Evolutionary conservation across 1,284 basidiomycete genomes (phyloP).

Genomic region (Ceratobasidium sp.): DNA sequence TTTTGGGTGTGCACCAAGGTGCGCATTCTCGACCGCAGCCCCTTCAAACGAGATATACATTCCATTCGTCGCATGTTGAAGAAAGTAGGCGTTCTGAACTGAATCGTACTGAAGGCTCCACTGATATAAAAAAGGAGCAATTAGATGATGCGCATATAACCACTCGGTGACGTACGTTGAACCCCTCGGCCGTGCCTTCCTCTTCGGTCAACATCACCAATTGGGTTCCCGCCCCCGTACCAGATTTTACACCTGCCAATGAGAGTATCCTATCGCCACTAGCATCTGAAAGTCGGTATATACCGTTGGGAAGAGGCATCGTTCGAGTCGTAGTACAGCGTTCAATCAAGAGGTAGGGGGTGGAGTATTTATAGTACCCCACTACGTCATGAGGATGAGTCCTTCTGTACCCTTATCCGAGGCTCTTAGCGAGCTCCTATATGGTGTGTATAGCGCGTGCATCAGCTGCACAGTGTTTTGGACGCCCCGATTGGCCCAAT

Average conservation of each 20-base stretch:
- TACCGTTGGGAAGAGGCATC: slow-evolving; percentile 21
- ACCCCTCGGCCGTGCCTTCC: slow-evolving; percentile 30
- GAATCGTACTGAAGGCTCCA: slow-evolving; percentile 29
- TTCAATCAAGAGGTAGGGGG: slow-evolving; percentile 1
- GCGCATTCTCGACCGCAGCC: slow-evolving; percentile 9
- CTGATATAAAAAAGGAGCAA: neutral
- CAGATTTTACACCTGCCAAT: slow-evolving; percentile 11
- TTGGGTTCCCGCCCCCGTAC: slow-evolving; percentile 33
- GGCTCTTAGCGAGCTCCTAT: neutral
- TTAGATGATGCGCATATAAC: neutral
- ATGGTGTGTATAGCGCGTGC: neutral
- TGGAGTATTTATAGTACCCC: slow-evolving; percentile 14
- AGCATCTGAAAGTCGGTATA: slow-evolving; percentile 1
- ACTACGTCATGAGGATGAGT: neutral
- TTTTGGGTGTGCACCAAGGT: slow-evolving; percentile 30
- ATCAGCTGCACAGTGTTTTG: neutral
- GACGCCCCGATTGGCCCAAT: neutral
- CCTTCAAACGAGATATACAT: slow-evolving; percentile 33
- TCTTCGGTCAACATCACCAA: slow-evolving; percentile 38
- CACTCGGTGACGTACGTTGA: slow-evolving; percentile 26
- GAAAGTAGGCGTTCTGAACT: slow-evolving; percentile 9
- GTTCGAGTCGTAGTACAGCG: neutral
- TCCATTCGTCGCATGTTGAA: slow-evolving; percentile 16
- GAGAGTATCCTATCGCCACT: slow-evolving; percentile 3
- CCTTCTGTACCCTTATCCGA: neutral